Evolutionary conservation across 139 green algal genomes (phyloP), one percentile per base, ranked within the genome.

Genomic region (Closterium sp.): DNA sequence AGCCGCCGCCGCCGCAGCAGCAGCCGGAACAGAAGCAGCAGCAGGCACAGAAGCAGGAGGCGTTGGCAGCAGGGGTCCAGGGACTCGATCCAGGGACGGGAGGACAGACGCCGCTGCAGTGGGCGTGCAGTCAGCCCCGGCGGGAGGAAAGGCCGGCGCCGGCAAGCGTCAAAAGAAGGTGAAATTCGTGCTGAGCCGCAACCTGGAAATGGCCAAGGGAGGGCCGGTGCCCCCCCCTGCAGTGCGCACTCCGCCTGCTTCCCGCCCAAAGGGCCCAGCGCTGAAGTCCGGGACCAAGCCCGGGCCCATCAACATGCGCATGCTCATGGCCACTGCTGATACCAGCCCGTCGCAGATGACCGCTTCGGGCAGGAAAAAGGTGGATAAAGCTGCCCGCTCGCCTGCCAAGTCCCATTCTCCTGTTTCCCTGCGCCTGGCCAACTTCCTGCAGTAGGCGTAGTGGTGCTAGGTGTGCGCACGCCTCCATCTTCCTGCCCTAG

Each of bases 191-290:
- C 91, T 98, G 28, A 95, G 95, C 85, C 90, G 93, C 5, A 98
- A 98, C 92, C 91, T 98, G 34, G 96, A 96, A 38, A 96, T 96
- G 92, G 92, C 92, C 4, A 95, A 96, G 84, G 96, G 96, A 28
- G 94, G 95, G 25, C 95, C 96, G 0, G 91, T 96, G 33, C 95
- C 96, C 0, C 93, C 96, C 21, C 92, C 93, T 0, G 95, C 97
- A 16, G 36, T 98, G 85, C 92, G 97, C 69, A 98, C 97, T 4
- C 97, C 97, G 8, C 96, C 96, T 3, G 92, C 87, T 8, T 89
- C 95, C 0, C 94, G 93, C 8, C 96, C 97, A 34, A 97, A 97
- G 92, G 97, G 95, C 21, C 90, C 28, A 33, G 91, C 91, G 1
- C 89, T 94, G 8, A 94, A 94, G 87, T 7, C 31, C 0, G 90